Base-by-base conservation (phyloP, 345 rosid genomes). In the Noccaea bulbosa region DNA sequence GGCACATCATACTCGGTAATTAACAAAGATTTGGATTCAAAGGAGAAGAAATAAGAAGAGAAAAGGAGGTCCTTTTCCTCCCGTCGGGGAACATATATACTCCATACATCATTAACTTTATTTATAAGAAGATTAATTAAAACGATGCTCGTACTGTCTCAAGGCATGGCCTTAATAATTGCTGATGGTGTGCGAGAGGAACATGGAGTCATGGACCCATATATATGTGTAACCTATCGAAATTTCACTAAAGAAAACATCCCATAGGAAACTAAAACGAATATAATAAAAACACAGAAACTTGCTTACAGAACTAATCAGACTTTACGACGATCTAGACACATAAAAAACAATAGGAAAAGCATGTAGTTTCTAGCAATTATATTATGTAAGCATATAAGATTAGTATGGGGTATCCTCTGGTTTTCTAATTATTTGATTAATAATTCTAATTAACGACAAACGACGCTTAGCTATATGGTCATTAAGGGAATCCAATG, bases 71-170 rank as follows among this genome's bases (percentile, higher is more conserved):
- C 2, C 39, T 49, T 73, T 73, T 73, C 66, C 65, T 73, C 77
- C 77, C 14, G 5, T 38, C 17, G 66, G 77, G 77, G 77, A 73
- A 73, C 71, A 73, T 39, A 73, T 66, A 73, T 39, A 43, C 65
- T 64, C 56, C 56, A 56, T 39, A 39, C 44, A 30, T 12, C 56
- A 65, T 56, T 16, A 32, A 40, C 32, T 57, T 61, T 32, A 7
- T 46, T n/a, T 37, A 8, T 7, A 33, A 46, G 58, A 47, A 62
- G 38, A 55, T 16, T 56, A 65, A 41, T 5, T 11, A 64, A 35
- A 47, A 34, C 32, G 50, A 12, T 63, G 48, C 49, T 46, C 50
- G 20, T 63, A 46, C 63, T 72, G 35, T 55, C 70, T 72, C 70
- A 54, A 64, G 76, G 58, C 35, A 63, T 54, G 63, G 20, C 49